Evolutionary conservation across 208 protist species (phyloP).

Genomic region (Crithidia thermophila): DNA sequence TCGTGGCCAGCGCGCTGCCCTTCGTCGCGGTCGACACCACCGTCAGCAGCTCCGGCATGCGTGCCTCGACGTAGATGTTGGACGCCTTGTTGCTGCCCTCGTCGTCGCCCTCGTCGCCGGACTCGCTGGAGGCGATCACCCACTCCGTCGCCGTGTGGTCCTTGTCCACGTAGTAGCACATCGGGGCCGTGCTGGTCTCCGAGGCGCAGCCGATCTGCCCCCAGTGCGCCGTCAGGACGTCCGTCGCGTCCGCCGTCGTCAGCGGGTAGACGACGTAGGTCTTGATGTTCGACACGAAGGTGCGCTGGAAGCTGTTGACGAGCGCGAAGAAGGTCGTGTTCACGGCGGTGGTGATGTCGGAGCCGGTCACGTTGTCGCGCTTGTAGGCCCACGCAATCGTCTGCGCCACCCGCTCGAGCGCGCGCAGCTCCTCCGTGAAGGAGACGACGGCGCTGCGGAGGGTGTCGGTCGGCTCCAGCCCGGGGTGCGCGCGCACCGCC

Average conservation of each 20-base stretch:
- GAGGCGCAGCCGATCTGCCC: slow-evolving; percentile 41
- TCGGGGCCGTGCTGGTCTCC: slow-evolving; percentile 9
- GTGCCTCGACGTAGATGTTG: slow-evolving; percentile 20
- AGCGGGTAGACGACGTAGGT: slow-evolving; percentile 42
- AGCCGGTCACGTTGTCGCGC: slow-evolving; percentile 33
- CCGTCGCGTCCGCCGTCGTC: slow-evolving; percentile 5
- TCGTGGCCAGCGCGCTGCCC: slow-evolving; percentile 19
- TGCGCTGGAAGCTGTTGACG: slow-evolving; percentile 32
- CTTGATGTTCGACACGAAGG: slow-evolving; percentile 38
- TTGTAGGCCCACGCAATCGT: slow-evolving; percentile 42
- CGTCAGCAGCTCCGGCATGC: slow-evolving; percentile 25
- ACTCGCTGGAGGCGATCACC: slow-evolving; percentile 14
- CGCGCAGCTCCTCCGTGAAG: slow-evolving; percentile 48
- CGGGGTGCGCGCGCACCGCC: slow-evolving; percentile 47
- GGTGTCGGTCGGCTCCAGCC: slow-evolving; percentile 48
- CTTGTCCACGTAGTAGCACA: slow-evolving; percentile 29
- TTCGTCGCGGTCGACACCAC: slow-evolving; percentile 22
- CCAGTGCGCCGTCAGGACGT: slow-evolving; percentile 32
- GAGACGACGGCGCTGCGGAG: slow-evolving; percentile 45
- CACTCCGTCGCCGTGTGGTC: slow-evolving; percentile 17
- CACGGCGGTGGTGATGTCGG: slow-evolving; percentile 22
- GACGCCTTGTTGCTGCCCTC: neutral
- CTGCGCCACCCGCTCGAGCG: slow-evolving; percentile 33
- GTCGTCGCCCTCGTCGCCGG: neutral
- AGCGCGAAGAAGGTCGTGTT: slow-evolving; percentile 36